Evolutionary conservation across 2,329 filamentous ascomycete genomes (phyloP), one percentile per base, ranked within the genome.

Genomic region (Penicillium sp.): DNA sequence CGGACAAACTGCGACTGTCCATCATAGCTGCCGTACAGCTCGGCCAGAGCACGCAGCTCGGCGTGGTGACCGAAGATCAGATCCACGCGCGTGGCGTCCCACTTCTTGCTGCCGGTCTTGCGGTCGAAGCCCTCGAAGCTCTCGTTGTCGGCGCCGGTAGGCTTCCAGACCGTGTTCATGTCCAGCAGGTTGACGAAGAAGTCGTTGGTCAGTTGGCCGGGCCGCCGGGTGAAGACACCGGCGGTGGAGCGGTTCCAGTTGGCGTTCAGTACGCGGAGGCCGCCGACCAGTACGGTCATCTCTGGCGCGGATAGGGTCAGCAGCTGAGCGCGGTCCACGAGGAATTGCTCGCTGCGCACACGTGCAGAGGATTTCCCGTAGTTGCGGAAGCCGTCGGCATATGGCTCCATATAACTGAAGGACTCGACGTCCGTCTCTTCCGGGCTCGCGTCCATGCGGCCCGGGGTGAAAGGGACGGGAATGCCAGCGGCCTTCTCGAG

Each of bases 121-220:
- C 79, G 80, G 68, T 87, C 81, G 10, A 68, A 57, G 23, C 82
- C 84, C 46, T 80, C 76, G 63, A 77, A 88, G 35, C 74, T 39
- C 54, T 87, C 83, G 21, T 67, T 60, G 38, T 65, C 67, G n/a
- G 54, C 51, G 41, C 70, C 68, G 26, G 68, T 68, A 0, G 76
- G 56, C 68, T 79, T 80, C 86, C 86, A 89, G 15, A 67, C 71
- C 5, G 77, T 85, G 63, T 67, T 70, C 56, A 75, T 78, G 57
- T 87, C 84, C 16, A 90, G 77, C 2, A 90, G 73, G 70, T 89
- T 88, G 65, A 86, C 77, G 59, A 90, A 90, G 76, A 87, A 90
- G 69, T 89, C 86, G 66, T 86, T 88, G 58, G 80, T 86, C 55
- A 90, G 73, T 53, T 78, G 67, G 28, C 86, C 86, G 1, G 83